phyloP scores from a whole-genome alignment of 2,329 filamentous ascomycete genomes.

The Alternaria tenuissima region DNA sequence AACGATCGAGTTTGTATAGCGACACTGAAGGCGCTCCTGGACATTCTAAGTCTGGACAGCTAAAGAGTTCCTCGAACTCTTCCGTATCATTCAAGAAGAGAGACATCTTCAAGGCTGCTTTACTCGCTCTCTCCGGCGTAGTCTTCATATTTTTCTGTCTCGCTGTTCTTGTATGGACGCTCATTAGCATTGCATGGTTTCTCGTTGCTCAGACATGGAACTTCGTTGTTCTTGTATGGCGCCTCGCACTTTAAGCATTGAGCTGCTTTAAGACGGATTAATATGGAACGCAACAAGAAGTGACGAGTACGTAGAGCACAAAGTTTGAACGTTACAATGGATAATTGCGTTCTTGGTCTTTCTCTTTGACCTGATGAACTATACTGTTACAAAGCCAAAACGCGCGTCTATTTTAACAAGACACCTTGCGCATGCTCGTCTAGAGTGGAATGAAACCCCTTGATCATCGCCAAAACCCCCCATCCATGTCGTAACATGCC shows the following conservation, averaged over 20 bases:
- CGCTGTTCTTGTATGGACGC: not conserved
- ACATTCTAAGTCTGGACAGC: not conserved
- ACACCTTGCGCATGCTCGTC: constrained; percentile 9
- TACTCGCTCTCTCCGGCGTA: not conserved
- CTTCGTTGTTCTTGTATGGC: not conserved
- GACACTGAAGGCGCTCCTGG: not conserved
- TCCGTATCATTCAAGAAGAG: not conserved
- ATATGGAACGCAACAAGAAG: too few relatives aligned
- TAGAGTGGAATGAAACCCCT: constrained; percentile 16
- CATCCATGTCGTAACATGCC: constrained; percentile 5
- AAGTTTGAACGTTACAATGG: not conserved
- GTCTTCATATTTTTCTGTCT: not conserved
- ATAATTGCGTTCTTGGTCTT: not conserved
- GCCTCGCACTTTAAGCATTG: not conserved
- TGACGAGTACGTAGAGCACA: too few relatives aligned
- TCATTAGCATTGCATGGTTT: not conserved
- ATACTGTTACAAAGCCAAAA: constrained; percentile 2
- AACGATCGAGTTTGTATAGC: not conserved
- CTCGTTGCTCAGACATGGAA: not conserved
- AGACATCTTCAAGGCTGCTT: not conserved
- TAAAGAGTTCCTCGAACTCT: not conserved
- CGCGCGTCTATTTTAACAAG: constrained; percentile 2
- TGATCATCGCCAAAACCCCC: constrained; percentile 3
- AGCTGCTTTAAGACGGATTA: not conserved
- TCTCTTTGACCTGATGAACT: not conserved